Percentiles rank a stretch among this genome's conserved stretches.
Evolutionary conservation across 2,329 filamentous ascomycete species (phyloP).

Genomic region (Claviceps africana): DNA sequence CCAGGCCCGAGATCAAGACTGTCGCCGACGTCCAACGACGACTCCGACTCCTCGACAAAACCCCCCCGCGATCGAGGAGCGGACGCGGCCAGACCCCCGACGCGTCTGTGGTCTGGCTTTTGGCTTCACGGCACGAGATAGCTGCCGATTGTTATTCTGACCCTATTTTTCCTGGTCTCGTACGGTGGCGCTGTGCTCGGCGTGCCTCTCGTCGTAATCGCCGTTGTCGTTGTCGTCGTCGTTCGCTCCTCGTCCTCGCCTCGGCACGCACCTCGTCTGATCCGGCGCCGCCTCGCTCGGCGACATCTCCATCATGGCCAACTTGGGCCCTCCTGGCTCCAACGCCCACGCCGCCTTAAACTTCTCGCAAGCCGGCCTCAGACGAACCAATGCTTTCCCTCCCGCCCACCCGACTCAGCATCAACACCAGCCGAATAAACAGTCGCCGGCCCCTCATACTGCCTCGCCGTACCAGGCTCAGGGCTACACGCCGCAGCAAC

Average conservation of each 20-base stretch:
- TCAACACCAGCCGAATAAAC: slow-evolving; percentile 39
- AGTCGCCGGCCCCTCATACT: slow-evolving; percentile 39
- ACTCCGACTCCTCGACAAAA: neutral
- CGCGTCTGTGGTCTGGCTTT: slow-evolving; percentile 2
- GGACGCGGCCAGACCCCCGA: slow-evolving; percentile 1
- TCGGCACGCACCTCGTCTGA: neutral
- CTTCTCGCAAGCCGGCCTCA: slow-evolving; percentile 36
- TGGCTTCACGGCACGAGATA: neutral
- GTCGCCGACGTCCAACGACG: slow-evolving; percentile 2
- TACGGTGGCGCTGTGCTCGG: neutral
- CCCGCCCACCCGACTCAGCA: slow-evolving; percentile 35
- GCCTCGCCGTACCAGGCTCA: slow-evolving; percentile 41
- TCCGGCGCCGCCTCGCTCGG: neutral
- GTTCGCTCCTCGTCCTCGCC: no score
- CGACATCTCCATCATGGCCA: slow-evolving; percentile 26
- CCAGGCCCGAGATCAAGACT: slow-evolving; percentile 1
- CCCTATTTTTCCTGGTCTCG: neutral
- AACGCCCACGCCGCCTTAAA: slow-evolving; percentile 39
- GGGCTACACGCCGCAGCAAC: slow-evolving; percentile 38
- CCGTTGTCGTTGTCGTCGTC: neutral
- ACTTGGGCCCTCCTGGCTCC: slow-evolving; percentile 33
- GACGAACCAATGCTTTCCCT: slow-evolving; percentile 31
- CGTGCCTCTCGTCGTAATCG: neutral
- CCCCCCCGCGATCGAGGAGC: slow-evolving; percentile 1
- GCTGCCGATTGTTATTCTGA: neutral